Evolutionary conservation across 2,329 filamentous ascomycete species (phyloP).

Genomic region (Pseudocercospora cruenta): DNA sequence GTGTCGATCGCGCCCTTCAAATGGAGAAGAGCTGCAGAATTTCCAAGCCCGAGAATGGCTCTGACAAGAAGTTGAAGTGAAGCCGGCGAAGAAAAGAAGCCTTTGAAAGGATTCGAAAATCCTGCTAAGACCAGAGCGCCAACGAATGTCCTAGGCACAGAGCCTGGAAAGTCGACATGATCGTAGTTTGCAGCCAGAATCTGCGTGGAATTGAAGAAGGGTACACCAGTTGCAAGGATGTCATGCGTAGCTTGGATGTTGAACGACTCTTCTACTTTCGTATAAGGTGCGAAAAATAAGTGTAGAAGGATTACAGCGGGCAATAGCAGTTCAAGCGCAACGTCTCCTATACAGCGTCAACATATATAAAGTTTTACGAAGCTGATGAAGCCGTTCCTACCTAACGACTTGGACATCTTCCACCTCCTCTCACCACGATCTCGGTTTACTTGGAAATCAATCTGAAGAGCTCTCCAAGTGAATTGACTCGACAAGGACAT

Average conservation of each 20-base stretch:
- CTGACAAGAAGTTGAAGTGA: conserved; percentile 68
- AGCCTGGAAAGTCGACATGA: conserved; percentile 86
- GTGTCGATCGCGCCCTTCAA: conserved; percentile 67
- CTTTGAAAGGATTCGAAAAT: conserved; percentile 68
- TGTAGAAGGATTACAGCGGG: conserved; percentile 52
- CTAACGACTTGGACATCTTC: conserved; percentile 10
- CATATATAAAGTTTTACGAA: too few species aligned
- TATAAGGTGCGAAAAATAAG: conserved; percentile 71
- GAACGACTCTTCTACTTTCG: conserved; percentile 98
- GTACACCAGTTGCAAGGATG: conserved; percentile 78
- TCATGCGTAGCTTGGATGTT: conserved; percentile 94
- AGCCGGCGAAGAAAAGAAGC: conserved; percentile 59
- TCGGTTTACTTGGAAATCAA: conserved; percentile 18
- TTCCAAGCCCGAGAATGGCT: conserved; percentile 75
- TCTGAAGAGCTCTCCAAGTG: conserved; percentile 29
- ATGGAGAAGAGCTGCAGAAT: conserved; percentile 68
- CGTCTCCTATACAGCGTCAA: conserved; percentile 44
- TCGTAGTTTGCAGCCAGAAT: conserved; percentile 68
- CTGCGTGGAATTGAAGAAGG: conserved; percentile 43
- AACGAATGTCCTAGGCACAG: conserved; percentile 87
- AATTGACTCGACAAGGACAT: conserved; percentile 28
- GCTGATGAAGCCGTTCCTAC: background rate
- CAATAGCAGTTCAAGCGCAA: conserved; percentile 58
- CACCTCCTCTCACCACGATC: conserved; percentile 8
- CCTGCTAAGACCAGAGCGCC: conserved; percentile 78